Percentiles rank a stretch among this genome's conserved stretches.
Evolutionary conservation across 2,329 filamentous ascomycete genomes (phyloP).

Genomic region (Diaporthe humulicola): DNA sequence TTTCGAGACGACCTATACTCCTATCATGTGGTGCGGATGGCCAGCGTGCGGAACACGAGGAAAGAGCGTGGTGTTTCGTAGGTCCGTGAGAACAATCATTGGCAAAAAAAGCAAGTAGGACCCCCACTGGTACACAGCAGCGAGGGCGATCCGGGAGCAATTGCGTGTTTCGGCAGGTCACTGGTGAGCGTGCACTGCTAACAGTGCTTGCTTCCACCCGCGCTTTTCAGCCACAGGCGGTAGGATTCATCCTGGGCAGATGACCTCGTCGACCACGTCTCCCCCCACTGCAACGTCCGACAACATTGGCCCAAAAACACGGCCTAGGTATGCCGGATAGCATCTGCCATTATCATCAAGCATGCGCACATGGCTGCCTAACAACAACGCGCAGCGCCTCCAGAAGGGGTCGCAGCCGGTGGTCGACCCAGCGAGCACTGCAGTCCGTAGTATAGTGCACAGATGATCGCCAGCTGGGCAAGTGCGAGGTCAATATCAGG

Average conservation of each 20-base stretch:
- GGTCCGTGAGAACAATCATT: background rate
- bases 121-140: conserved; percentile 22
- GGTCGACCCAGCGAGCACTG: background rate
- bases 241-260: conserved; percentile 38
- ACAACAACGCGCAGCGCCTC: conserved; percentile 6
- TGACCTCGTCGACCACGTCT: conserved; percentile 33
- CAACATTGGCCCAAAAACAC: conserved; percentile 31
- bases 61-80: conserved; percentile 29
- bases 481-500: conserved; percentile 17
- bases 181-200: conserved; percentile 1
- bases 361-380: conserved; percentile 36
- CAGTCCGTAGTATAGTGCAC: conserved; percentile 3
- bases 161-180: conserved; percentile 37
- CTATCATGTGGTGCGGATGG: conserved; percentile 20
- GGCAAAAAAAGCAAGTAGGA: conserved; percentile 21
- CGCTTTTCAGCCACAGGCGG: conserved; percentile 36
- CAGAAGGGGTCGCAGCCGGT: conserved; percentile 1
- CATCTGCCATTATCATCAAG: conserved; percentile 20
- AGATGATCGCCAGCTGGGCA: conserved; percentile 20
- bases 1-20: background rate
- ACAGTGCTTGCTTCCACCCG: conserved; percentile 12
- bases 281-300: conserved; percentile 36
- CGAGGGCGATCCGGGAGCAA: conserved; percentile 8
- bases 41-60: conserved; percentile 9
- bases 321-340: conserved; percentile 31